phyloP scores from a whole-genome alignment of 169 alveolate species.

The Plasmodium knowlesi region DNA sequence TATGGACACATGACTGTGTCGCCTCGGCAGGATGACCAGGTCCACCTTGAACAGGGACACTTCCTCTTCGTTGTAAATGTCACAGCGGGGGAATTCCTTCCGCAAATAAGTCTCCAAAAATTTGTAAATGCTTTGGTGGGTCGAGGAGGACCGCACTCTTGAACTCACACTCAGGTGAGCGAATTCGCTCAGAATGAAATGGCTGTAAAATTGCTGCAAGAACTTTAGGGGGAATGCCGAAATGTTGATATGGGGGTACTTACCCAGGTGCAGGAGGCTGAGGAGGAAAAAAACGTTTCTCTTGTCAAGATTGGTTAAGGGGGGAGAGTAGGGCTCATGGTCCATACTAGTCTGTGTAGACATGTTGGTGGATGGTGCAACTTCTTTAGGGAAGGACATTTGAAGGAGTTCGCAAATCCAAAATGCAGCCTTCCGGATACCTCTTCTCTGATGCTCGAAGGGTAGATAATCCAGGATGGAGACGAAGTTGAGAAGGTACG shows the following conservation, averaged over 20 bases:
- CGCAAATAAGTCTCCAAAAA: background rate
- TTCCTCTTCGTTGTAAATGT: constrained; percentile 6
- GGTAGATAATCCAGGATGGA: constrained; percentile 3
- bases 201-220: constrained; percentile 10
- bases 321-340: background rate
- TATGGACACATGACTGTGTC: background rate
- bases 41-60: constrained; percentile 21
- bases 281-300: constrained; percentile 24
- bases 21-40: background rate
- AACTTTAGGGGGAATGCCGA: background rate
- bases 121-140: constrained; percentile 16
- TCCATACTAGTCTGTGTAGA: background rate
- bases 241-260: background rate
- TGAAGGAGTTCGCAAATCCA: background rate
- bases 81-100: background rate
- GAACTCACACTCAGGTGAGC: background rate
- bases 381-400: background rate
- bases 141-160: constrained; percentile 16
- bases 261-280: background rate
- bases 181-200: background rate
- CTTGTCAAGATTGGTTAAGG: constrained; percentile 17
- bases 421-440: background rate
- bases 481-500: constrained; percentile 25
- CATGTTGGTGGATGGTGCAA: background rate
- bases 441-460: background rate